A percentile compares a stretch with the other conserved stretches of the same genome.
Conservation (phyloP, 2,329 filamentous ascomycete species). For the Zymoseptoria crescenta region DNA sequence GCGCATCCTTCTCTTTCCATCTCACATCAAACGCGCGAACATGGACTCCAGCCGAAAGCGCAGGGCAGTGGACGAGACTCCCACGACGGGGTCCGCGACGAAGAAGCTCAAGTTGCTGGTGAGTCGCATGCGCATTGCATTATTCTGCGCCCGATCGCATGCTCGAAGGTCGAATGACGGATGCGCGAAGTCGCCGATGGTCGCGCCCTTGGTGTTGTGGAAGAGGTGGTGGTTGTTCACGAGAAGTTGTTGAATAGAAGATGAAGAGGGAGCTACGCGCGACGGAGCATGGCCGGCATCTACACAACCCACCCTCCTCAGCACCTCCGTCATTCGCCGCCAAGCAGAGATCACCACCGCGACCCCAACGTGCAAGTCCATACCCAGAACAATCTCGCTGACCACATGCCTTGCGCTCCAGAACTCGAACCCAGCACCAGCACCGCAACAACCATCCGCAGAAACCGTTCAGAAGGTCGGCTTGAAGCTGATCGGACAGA, state of each 20-base stretch:
- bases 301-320: slow-evolving; percentile 15
- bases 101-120: slow-evolving; percentile 55
- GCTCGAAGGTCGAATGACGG: not conserved
- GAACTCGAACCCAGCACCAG: slow-evolving; percentile 24
- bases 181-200: slow-evolving; percentile 2
- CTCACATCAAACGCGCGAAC: not conserved
- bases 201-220: slow-evolving; percentile 3
- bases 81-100: slow-evolving; percentile 41
- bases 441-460: slow-evolving; percentile 8
- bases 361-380: not conserved
- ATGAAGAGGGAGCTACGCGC: slow-evolving; percentile 15
- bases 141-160: not conserved
- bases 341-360: not conserved
- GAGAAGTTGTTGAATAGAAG: slow-evolving; percentile 6
- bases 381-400: slow-evolving; percentile 8
- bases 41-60: slow-evolving; percentile 47
- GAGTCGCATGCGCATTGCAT: slow-evolving; percentile 33
- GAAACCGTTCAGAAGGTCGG: slow-evolving; percentile 51
- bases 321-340: slow-evolving; percentile 23
- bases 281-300: slow-evolving; percentile 14
- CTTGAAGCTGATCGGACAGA: slow-evolving; percentile 63
- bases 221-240: not conserved
- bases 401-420: slow-evolving; percentile 13
- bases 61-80: slow-evolving; percentile 45
- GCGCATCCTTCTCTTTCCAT: not conserved